Evolutionary conservation across 1,284 basidiomycete species (phyloP), one percentile per base, ranked within the genome.

Genomic region (Xerocomus amazonicus): DNA sequence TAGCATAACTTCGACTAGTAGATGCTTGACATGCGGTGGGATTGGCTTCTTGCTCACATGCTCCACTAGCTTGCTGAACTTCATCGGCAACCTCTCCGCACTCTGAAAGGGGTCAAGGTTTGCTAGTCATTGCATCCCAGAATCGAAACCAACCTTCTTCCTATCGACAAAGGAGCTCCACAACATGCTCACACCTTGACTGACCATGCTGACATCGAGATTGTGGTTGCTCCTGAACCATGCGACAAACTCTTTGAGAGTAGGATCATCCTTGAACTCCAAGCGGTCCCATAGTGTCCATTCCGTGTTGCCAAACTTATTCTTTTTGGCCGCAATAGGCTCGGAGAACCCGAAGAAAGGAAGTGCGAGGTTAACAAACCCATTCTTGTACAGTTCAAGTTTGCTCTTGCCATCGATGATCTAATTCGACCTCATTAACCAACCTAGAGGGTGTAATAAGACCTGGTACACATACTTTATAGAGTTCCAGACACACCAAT

Each of bases 271-370:
- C 60, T 84, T 79, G 70, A 99, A 90, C 70, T 94, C 88, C 75
- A 99, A 94, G 50, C 95, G 85, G 71, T 97, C 94, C 97, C 97
- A 99, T 32, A 99, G 80, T 4, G 97, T 99, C 96, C 97, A 99
- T 59, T 97, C 92, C 1, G 79, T 87, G 43, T 76, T 73, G 58
- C 83, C 85, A 69, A 94, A 97, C 78, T 93, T 94, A 59, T 83
- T 78, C 77, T 95, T 97, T 56, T 80, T 65, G n/a, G 96, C 93
- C 3, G 85, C 87, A 57, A 99, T 93, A 17, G 97, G 97, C 65
- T 99, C 97, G 2, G 94, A 97, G 78, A 99, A 99, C 23, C 94
- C 97, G 66, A 99, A 97, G 85, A 99, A 99, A 3, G 97, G 97
- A 50, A 99, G 73, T 6, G 97, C 97, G 43, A 99, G 80, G 72